These are phyloP conservation scores for Mycena rebaudengoi DNA, from an alignment of 768 basidiomycete genomes.

Conservation along the genomic window DNA sequence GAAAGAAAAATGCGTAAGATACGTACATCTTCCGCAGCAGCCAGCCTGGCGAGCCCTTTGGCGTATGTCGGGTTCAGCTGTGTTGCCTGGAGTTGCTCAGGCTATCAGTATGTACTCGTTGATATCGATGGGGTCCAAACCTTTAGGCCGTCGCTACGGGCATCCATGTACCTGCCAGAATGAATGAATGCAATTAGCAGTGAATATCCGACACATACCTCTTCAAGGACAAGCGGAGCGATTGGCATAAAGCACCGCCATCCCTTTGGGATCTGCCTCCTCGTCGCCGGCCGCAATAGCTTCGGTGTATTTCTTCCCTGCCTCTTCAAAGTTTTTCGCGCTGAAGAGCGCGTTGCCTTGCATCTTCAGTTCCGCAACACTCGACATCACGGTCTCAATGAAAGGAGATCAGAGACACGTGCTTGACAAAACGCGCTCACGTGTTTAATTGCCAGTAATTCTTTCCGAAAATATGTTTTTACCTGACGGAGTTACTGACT, in stretches of 20 bases:
- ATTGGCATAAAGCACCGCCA: constrained; percentile 23
- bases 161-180: constrained; percentile 25
- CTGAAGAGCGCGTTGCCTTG: constrained; percentile 22
- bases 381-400: neutral
- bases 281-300: constrained; percentile 18
- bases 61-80: constrained; percentile 31
- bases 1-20: neutral
- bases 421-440: too few species aligned
- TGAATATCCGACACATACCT: constrained; percentile 3
- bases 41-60: constrained; percentile 28
- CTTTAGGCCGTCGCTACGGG: constrained; percentile 25
- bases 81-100: constrained; percentile 29
- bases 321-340: constrained; percentile 10
- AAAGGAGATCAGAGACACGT: too few species aligned
- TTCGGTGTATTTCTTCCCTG: constrained; percentile 19
- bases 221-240: constrained; percentile 23
- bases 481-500: too few species aligned
- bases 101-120: neutral
- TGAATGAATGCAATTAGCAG: neutral
- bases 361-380: constrained; percentile 15
- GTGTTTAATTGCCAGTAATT: too few species aligned
- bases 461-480: too few species aligned
- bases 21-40: constrained; percentile 27
- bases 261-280: neutral
- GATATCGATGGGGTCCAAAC: constrained; percentile 15